Percentiles rank a stretch among this genome's conserved stretches.
phyloP scores from a whole-genome alignment of 345 rosid genomes.

The Lepidium didymum region DNA sequence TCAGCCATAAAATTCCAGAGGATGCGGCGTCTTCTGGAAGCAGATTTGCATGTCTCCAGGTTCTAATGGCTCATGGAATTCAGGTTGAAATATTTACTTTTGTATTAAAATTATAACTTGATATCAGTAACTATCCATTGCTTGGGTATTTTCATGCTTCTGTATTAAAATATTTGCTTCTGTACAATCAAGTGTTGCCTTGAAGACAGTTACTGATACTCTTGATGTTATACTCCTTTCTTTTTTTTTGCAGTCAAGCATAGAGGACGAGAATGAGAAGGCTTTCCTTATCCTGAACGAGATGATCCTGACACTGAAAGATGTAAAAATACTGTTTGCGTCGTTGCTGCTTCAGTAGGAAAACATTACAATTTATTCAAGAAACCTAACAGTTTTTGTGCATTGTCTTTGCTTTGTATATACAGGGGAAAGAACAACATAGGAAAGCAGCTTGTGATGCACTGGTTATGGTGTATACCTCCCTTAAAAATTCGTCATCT shows the following conservation, averaged over 20 bases:
- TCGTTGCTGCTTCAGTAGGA: background rate
- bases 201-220: background rate
- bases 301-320: conserved; percentile 75
- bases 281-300: conserved; percentile 85
- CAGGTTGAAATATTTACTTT: conserved; percentile 39
- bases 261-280: conserved; percentile 64
- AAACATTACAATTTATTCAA: background rate
- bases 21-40: conserved; percentile 45
- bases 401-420: background rate
- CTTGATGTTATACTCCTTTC: conserved; percentile 6
- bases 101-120: background rate
- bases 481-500: conserved; percentile 37
- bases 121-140: background rate
- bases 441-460: conserved; percentile 78
- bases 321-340: conserved; percentile 47
- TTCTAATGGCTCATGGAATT: conserved; percentile 58
- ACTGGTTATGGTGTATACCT: conserved; percentile 49
- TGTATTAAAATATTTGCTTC: background rate
- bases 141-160: background rate
- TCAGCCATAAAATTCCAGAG: conserved; percentile 49
- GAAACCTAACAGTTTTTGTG: background rate
- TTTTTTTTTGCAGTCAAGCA: conserved; percentile 44
- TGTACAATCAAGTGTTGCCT: background rate
- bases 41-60: conserved; percentile 69
- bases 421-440: conserved; percentile 66